Percentiles rank a stretch among this genome's conserved stretches.
Evolutionary conservation across 2,329 filamentous ascomycete species (phyloP).

Genomic region (Arthrobotrys iridis): DNA sequence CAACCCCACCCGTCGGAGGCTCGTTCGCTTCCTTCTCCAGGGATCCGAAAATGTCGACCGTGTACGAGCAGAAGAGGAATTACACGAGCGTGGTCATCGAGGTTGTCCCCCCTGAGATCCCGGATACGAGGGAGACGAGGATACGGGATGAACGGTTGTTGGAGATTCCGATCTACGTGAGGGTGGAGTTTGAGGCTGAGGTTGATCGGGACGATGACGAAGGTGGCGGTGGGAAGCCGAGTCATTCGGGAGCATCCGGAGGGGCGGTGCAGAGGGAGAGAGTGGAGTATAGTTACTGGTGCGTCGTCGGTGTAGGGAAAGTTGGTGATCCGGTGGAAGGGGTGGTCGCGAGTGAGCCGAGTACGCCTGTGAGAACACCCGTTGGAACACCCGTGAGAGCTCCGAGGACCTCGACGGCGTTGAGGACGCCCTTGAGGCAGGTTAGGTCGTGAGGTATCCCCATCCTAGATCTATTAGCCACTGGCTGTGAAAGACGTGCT

Average conservation of each 20-base stretch:
- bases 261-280: slow-evolving; percentile 70
- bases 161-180: slow-evolving; percentile 93
- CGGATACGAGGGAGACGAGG: slow-evolving; percentile 58
- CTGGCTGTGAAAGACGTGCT: background rate
- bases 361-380: slow-evolving; percentile 48
- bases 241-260: slow-evolving; percentile 58
- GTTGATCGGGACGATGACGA: slow-evolving; percentile 71
- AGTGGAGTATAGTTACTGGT: slow-evolving; percentile 94
- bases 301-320: slow-evolving; percentile 85
- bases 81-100: slow-evolving; percentile 96
- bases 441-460: slow-evolving; percentile 5
- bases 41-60: slow-evolving; percentile 67
- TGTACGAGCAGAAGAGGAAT: slow-evolving; percentile 94
- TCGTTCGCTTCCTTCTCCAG: slow-evolving; percentile 68
- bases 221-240: slow-evolving; percentile 62
- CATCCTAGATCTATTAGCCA: background rate
- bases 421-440: slow-evolving; percentile 36
- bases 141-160: slow-evolving; percentile 67
- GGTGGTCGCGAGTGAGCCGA: slow-evolving; percentile 51
- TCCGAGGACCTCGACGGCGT: slow-evolving; percentile 31
- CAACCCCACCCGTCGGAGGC: slow-evolving; percentile 60
- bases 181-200: slow-evolving; percentile 87
- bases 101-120: slow-evolving; percentile 74
- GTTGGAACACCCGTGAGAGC: slow-evolving; percentile 48
- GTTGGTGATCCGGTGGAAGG: slow-evolving; percentile 67